A percentile compares a stretch with the other conserved stretches of the same genome.
Evolutionary conservation across 2,329 filamentous ascomycete genomes (phyloP).

Genomic region (Diplodia intermedia): DNA sequence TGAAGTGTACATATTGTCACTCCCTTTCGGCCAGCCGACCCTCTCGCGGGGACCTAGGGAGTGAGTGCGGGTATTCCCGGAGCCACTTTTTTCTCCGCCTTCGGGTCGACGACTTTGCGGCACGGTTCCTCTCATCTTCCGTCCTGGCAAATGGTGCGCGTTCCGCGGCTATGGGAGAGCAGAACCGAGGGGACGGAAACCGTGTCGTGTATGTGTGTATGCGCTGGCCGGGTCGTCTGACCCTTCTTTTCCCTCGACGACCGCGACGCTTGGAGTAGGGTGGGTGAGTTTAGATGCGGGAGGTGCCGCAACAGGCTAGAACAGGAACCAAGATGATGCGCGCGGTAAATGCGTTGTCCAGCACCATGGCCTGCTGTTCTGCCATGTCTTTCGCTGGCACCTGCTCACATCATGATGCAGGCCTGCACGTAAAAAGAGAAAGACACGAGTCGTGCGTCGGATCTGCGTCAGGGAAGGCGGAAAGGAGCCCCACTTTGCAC

Average conservation of each 20-base stretch:
- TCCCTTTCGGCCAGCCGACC: not conserved
- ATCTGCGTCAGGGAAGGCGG: conserved; percentile 13
- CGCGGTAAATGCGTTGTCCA: not conserved
- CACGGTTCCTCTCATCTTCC: not conserved
- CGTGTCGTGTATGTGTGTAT: not conserved
- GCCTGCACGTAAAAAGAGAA: conserved; percentile 12
- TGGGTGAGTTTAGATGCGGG: not conserved
- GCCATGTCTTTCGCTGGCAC: not conserved
- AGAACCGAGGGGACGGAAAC: not conserved
- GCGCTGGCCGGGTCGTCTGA: not conserved
- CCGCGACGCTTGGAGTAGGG: not conserved
- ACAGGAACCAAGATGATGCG: not conserved
- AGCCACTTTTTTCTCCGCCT: not conserved
- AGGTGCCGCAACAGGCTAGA: not conserved
- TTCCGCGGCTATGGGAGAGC: not conserved
- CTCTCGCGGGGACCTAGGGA: not conserved
- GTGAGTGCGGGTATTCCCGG: not conserved
- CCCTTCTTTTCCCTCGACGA: not conserved
- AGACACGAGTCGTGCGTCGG: not conserved
- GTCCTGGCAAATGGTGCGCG: not conserved
- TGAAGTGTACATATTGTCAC: not conserved
- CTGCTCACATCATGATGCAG: not conserved
- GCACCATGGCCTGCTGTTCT: not conserved
- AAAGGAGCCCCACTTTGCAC: not conserved
- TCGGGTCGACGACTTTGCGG: not conserved